Evolutionary conservation across 106 monocot genomes (phyloP), one percentile per base, ranked within the genome.

Genomic region (Gastrodia elata): DNA sequence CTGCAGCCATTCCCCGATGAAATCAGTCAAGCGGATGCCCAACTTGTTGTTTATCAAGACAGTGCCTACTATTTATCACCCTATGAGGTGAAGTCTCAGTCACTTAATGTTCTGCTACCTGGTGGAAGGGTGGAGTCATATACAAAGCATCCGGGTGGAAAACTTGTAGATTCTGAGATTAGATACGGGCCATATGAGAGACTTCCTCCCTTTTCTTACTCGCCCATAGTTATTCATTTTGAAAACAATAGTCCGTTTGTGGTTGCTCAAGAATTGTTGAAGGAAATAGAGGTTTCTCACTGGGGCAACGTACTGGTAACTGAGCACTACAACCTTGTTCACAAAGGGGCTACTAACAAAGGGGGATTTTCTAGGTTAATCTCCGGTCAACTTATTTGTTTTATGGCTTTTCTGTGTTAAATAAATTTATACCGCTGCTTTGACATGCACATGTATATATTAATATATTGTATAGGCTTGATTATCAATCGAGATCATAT

Each of bases 211-310:
- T 93, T 88, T 72, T 86, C 88, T 30, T 84, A 86, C 71, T 77
- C 74, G 39, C 81, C 97, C 40, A 76, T 91, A 34, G 68, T 77
- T 64, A 81, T 98, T 42, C 97, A 98, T 79, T 98, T 90, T 80
- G 97, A 98, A 77, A 93, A 88, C 80, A 93, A 88, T 52, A 38
- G 77, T 71, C 92, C 97, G 76, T 98, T 98, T 86, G 79, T 80
- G 35, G 86, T 98, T 78, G 93, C 80, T 79, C 76, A 83, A 56
- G 78, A 88, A 79, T 75, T 98, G 39, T 30, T 84, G 25, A 82
- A 93, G 57, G 97, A 98, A 64, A 91, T 98, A 73, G 97, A 98
- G 75, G 82, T 98, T 74, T 98, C 97, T 33, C 97, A 93, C 70
- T 98, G 97, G 97, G 97, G 97, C 26, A 93, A 87, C 72, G 78